Evolutionary conservation across 1,284 basidiomycete species (phyloP), one percentile per base, ranked within the genome.

Genomic region (Mycena citricolor): DNA sequence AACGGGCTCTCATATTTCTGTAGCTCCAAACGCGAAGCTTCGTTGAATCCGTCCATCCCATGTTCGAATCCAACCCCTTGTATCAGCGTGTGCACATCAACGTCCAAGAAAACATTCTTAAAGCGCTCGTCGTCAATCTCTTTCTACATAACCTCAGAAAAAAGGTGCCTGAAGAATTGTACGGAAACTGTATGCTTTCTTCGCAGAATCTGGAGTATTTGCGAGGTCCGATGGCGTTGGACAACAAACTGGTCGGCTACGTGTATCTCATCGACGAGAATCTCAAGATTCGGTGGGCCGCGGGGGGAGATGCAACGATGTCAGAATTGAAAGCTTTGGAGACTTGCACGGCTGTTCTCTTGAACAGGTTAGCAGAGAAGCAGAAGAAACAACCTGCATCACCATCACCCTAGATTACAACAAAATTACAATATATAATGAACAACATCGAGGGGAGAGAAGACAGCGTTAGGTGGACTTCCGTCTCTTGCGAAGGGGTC

Each of bases 161-260:
- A 20, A 70, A 71, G 2, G 72, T 94, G 0, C 86, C 90, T 0
- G 52, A 70, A 47, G 66, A 79, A 25, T 67, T 85, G 16, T 93
- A 94, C 54, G 56, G 77, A 1, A 85, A 76, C 2, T 98, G 97
- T 63, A 67, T 98, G 35, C 73, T 97, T 42, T 89, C 90, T 2
- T 76, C 71, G 42, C 83, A 88, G 60, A 90, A 83, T 61, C 79
- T 90, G 72, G 86, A 89, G 67, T 87, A 80, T 47, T 66, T 95
- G 28, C 78, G 93, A 29, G 81, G 91, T 51, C 81, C 84, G 2
- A 66, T 97, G 35, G 90, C 90, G 0, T 85, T 97, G 71, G 80
- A 82, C 35, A 99, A 98, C 68, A 87, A 86, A 60, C 85, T 92
- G 55, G 81, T 98, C 24, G 97, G 94, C 4, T 97, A 97, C 60